Percentiles rank a stretch among this genome's conserved stretches.
phyloP scores from a whole-genome alignment of 2,329 filamentous ascomycete genomes.

The Aspergillus sp. region DNA sequence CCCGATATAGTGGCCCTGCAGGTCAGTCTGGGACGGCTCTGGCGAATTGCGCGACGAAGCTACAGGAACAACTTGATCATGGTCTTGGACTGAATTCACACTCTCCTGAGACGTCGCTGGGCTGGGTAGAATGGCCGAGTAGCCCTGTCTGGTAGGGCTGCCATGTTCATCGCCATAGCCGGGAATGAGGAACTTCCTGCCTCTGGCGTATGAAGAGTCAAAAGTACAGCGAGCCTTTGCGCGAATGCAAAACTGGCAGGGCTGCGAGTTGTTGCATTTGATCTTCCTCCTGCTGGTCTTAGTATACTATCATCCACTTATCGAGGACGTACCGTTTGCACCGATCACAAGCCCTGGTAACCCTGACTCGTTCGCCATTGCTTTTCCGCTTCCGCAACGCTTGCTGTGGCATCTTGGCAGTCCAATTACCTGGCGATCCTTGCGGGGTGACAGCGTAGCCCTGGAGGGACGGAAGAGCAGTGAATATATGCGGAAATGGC shows the following conservation, averaged over 20 bases:
- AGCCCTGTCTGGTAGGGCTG: not conserved
- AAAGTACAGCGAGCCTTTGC: slow-evolving; percentile 17
- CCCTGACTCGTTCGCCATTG: slow-evolving; percentile 22
- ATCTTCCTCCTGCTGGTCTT: slow-evolving; percentile 47
- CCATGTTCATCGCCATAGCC: not conserved
- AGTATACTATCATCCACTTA: not conserved
- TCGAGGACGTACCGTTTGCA: slow-evolving; percentile 21
- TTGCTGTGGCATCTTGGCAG: not conserved
- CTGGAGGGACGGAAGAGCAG: not conserved
- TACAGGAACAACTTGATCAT: not conserved
- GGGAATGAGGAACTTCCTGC: not conserved
- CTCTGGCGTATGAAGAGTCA: slow-evolving; percentile 14
- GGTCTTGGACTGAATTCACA: not conserved
- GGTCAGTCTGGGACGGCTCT: slow-evolving; percentile 17
- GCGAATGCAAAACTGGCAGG: slow-evolving; percentile 36
- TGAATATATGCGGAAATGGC: not conserved
- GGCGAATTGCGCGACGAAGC: not conserved
- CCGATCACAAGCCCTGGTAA: slow-evolving; percentile 45
- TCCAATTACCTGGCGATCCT: too few relatives aligned
- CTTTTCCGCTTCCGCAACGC: not conserved
- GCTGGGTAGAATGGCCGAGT: not conserved
- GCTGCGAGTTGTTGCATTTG: slow-evolving; percentile 56
- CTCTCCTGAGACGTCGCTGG: not conserved
- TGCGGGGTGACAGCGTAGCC: too few relatives aligned
- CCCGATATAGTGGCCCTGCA: slow-evolving; percentile 23